A percentile compares a stretch with the other conserved stretches of the same genome.
Conservation (phyloP, 1,284 basidiomycete genomes). For the Sphaerobolus stellatus region DNA sequence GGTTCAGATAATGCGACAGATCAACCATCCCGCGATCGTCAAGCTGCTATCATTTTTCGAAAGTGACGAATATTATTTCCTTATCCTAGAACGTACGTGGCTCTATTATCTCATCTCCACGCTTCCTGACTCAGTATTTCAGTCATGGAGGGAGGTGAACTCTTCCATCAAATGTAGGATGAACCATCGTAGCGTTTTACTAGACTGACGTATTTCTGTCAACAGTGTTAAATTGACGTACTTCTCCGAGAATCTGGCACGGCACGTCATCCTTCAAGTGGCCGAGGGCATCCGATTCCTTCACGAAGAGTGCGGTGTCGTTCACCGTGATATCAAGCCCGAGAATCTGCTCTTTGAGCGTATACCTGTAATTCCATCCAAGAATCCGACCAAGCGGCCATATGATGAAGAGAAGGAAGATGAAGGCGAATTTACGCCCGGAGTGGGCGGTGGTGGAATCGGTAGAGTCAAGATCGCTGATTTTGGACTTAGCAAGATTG, state of each 20-base stretch:
- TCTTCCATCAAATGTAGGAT: slow-evolving; percentile 90
- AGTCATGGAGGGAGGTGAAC: slow-evolving; percentile 97
- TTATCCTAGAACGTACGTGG: slow-evolving; percentile 84
- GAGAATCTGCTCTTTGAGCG: slow-evolving; percentile 96
- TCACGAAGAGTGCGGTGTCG: slow-evolving; percentile 97
- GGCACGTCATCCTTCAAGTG: slow-evolving; percentile 97
- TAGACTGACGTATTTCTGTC: not conserved
- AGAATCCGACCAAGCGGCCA: slow-evolving; percentile 71
- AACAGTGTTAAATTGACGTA: slow-evolving; percentile 92
- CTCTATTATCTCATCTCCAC: not conserved
- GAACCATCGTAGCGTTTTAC: not conserved
- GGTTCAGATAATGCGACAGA: slow-evolving; percentile 99
- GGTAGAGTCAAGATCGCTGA: slow-evolving; percentile 99
- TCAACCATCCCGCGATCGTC: slow-evolving; percentile 87
- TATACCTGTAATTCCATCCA: slow-evolving; percentile 91
- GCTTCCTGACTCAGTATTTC: slow-evolving; percentile 8
- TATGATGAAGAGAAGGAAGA: slow-evolving; percentile 99
- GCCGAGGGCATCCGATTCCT: slow-evolving; percentile 94
- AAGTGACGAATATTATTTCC: slow-evolving; percentile 84
- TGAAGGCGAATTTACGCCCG: slow-evolving; percentile 92
- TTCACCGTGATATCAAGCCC: slow-evolving; percentile 99
- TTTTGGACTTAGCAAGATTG: slow-evolving; percentile 96
- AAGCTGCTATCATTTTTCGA: slow-evolving; percentile 89
- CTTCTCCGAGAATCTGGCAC: slow-evolving; percentile 92
- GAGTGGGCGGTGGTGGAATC: slow-evolving; percentile 94